These are phyloP conservation scores for Tagetes patula DNA, from an alignment of 129 eudicot species.

Conservation along the genomic window DNA sequence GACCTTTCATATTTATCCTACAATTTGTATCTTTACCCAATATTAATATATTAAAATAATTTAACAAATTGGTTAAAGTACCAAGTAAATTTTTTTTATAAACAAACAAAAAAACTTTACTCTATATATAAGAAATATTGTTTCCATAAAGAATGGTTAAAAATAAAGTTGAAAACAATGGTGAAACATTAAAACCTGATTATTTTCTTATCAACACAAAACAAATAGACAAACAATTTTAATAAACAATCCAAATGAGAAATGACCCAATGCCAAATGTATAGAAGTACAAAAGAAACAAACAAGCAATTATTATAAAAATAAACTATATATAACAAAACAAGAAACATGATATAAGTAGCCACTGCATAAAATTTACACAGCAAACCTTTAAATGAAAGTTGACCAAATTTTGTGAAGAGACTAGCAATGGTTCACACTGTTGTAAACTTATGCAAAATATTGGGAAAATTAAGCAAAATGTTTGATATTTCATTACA, in stretches of 20 bases:
- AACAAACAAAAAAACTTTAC: no score
- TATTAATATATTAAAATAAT: no score
- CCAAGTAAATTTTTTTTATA: no score
- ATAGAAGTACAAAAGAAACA: neutral
- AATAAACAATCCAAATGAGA: neutral
- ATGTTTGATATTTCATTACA: slow-evolving; percentile 16
- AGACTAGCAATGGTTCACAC: slow-evolving; percentile 26
- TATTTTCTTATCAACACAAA: neutral
- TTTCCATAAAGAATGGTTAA: no score
- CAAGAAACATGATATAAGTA: neutral
- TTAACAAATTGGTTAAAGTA: no score
- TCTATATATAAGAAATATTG: no score
- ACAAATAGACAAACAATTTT: neutral
- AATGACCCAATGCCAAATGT: neutral
- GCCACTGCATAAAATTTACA: slow-evolving; percentile 28
- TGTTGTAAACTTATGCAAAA: slow-evolving; percentile 39
- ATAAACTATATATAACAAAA: slow-evolving; percentile 5
- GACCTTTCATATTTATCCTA: no score
- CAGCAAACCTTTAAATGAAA: slow-evolving; percentile 27
- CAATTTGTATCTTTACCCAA: no score
- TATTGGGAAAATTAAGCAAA: neutral
- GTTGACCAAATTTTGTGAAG: slow-evolving; percentile 32
- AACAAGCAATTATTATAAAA: neutral
- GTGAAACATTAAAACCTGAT: neutral
- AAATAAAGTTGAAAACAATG: no score